Base-by-base conservation (phyloP, 352 stramenopile species). In the Phytophthora ohioensis region DNA sequence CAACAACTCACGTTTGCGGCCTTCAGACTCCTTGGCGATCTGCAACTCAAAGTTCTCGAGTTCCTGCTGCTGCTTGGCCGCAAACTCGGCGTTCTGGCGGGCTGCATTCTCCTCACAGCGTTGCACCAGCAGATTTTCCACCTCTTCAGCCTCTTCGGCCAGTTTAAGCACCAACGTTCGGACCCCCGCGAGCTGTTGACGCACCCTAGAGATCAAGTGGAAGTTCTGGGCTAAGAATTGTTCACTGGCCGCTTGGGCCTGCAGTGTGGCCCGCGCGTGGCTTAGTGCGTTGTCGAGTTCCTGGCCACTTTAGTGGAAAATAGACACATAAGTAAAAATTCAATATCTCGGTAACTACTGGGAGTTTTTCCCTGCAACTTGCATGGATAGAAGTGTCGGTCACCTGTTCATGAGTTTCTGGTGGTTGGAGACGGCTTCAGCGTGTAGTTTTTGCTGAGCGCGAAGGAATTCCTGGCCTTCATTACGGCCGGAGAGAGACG, bases 51-150 rank as follows among this genome's bases (percentile, higher is more conserved):
- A 95, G 0, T 68, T 71, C 58, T 96, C 89, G 1, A 96, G 73
- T 46, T 94, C 87, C 35, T 90, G 67, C 68, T 96, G 85, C 69
- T 94, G 72, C 5, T 81, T 78, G 15, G 69, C 63, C 0, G 87
- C 88, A 35, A 94, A 94, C 48, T 71, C 73, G 3, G 88, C 88
- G 55, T 96, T 96, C 68, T 94, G 81, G 2, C 70, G 61, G 7
- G 87, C 87, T 68, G 90, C 84, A 38, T 79, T 80, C 71, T 96
- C 88, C 62, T 96, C 88, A 2, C 80, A 91, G 64, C 81, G 79
- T 17, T 84, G 84, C 53, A 88, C 73, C 5, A 96, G 67, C 32
- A 90, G 63, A 30, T 88, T 81, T 61, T 96, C 88, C 27, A 93
- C 85, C 38, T 93, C 78, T 58, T 92, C 82, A 1, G 77, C 71